Conservation (phyloP, 139 green algal genomes). For the Pleodorina starrii region DNA sequence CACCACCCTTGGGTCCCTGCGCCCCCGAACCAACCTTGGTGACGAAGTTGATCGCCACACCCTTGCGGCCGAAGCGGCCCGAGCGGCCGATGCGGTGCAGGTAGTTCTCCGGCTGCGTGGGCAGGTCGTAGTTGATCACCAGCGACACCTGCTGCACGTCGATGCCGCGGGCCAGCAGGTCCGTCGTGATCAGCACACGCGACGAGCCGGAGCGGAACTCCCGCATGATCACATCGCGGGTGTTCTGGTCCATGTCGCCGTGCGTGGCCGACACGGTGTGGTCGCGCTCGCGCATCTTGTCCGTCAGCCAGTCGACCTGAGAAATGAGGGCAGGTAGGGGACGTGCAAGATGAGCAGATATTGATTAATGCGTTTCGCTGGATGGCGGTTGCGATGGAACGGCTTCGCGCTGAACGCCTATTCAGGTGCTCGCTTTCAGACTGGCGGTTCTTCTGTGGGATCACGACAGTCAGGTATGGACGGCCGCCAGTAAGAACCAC, state of each 20-base stretch:
- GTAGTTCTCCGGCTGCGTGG: slow-evolving; percentile 99
- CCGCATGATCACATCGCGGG: slow-evolving; percentile 99
- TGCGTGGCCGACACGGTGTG: slow-evolving; percentile 99
- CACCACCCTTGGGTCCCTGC: no score
- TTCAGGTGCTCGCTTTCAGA: no score
- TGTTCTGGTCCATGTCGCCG: slow-evolving; percentile 99
- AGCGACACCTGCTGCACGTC: slow-evolving; percentile 99
- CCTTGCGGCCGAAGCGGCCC: slow-evolving; percentile 97
- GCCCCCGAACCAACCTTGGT: slow-evolving; percentile 63
- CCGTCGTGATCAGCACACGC: slow-evolving; percentile 99
- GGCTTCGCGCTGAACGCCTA: no score
- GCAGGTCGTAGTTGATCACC: slow-evolving; percentile 99
- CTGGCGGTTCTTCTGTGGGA: no score
- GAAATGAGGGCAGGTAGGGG: not conserved
- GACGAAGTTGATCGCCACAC: slow-evolving; percentile 99
- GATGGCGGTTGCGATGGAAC: no score
- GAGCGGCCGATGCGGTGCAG: slow-evolving; percentile 97
- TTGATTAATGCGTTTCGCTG: no score
- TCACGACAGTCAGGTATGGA: no score
- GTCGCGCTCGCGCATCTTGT: slow-evolving; percentile 99
- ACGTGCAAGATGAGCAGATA: no score
- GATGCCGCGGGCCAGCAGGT: slow-evolving; percentile 98
- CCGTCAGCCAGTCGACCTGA: slow-evolving; percentile 99
- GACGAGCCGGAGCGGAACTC: slow-evolving; percentile 99
- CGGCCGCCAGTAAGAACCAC: no score